Conservation (phyloP, 139 green algal species). For the Chlamydomonas eustigma region DNA sequence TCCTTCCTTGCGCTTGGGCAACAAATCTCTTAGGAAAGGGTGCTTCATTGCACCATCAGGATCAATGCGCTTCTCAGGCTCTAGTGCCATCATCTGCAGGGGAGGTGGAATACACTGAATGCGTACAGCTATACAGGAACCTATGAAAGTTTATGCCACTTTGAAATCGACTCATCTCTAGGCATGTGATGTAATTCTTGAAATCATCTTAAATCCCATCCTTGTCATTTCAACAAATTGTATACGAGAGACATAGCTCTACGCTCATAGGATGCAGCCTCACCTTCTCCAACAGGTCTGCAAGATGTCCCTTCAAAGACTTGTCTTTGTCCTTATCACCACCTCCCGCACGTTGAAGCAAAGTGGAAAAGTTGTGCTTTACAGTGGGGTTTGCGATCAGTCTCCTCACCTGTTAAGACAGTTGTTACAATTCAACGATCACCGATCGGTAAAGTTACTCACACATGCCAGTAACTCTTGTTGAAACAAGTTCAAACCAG, state of each 20-base stretch:
- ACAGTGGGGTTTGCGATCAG: slow-evolving; percentile 69
- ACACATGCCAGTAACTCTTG: too few species aligned
- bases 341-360: slow-evolving; percentile 37
- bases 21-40: slow-evolving; percentile 77
- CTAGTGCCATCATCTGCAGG: slow-evolving; percentile 80
- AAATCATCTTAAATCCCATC: too few species aligned
- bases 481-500: too few species aligned
- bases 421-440: too few species aligned
- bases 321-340: neutral
- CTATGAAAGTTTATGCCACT: too few species aligned
- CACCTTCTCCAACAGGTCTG: slow-evolving; percentile 86
- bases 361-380: slow-evolving; percentile 66
- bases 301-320: slow-evolving; percentile 46
- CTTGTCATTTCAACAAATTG: too few species aligned
- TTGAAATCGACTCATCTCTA: too few species aligned
- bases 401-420: slow-evolving; percentile 58
- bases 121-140: too few species aligned
- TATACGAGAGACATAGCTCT: too few species aligned
- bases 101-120: too few species aligned
- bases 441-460: too few species aligned
- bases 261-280: neutral
- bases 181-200: too few species aligned
- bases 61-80: slow-evolving; percentile 91
- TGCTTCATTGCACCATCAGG: slow-evolving; percentile 82
- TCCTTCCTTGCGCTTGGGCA: slow-evolving; percentile 26